Percentiles rank a stretch among this genome's conserved stretches.
These are phyloP conservation scores for Daldinia childiae DNA, from an alignment of 495 filamentous ascomycete genomes.

Conservation along the genomic window DNA sequence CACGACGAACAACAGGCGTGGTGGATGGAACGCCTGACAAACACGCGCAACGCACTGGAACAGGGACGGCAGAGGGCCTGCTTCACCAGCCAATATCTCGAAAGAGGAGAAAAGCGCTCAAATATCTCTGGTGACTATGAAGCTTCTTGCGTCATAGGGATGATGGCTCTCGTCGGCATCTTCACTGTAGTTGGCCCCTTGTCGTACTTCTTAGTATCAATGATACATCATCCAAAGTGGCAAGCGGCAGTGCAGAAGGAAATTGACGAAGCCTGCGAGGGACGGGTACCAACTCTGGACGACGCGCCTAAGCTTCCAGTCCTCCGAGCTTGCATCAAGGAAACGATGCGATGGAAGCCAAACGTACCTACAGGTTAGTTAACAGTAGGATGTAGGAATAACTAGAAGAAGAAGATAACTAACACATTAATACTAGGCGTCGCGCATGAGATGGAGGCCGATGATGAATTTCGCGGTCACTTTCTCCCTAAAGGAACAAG, in stretches of 20 bases:
- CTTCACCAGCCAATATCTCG: constrained; percentile 51
- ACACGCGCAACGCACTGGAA: constrained; percentile 36
- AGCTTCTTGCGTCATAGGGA: constrained; percentile 52
- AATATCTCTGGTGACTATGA: constrained; percentile 52
- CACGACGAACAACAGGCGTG: constrained; percentile 54
- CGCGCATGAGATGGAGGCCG: constrained; percentile 57
- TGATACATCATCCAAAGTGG: constrained; percentile 55
- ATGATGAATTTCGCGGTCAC: constrained; percentile 57
- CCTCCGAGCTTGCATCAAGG: constrained; percentile 63
- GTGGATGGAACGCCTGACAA: constrained; percentile 50
- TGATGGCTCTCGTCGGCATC: constrained; percentile 56
- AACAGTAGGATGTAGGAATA: background rate
- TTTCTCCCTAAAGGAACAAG: constrained; percentile 58
- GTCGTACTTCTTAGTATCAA: constrained; percentile 53
- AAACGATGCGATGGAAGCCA: constrained; percentile 66
- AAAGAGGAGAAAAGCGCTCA: constrained; percentile 49
- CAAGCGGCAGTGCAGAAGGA: constrained; percentile 59
- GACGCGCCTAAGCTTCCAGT: constrained; percentile 55
- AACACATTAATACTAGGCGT: constrained; percentile 42
- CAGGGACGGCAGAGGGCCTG: constrained; percentile 47
- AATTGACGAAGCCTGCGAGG: constrained; percentile 60
- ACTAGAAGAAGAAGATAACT: background rate
- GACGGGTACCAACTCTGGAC: constrained; percentile 53
- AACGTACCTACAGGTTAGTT: constrained; percentile 54
- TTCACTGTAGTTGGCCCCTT: constrained; percentile 56